Evolutionary conservation across 805 yeast species (phyloP).

Genomic region (Cephaloascus albidus): DNA sequence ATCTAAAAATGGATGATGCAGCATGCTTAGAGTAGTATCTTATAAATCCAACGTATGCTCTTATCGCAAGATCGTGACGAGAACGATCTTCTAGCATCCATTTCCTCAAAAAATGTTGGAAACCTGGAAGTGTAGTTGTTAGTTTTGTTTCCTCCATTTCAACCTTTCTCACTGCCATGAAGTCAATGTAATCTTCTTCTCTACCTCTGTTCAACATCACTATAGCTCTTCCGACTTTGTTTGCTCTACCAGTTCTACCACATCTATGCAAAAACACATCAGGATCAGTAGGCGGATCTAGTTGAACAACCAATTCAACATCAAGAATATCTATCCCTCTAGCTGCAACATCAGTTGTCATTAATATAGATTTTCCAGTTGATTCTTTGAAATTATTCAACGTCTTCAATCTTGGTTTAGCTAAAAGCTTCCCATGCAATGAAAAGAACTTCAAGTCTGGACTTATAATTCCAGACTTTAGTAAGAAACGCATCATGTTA

Average conservation of each 20-base stretch:
- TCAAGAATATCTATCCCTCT: constrained; percentile 94
- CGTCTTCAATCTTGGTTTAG: constrained; percentile 70
- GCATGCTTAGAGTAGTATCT: constrained; percentile 81
- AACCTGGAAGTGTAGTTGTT: constrained; percentile 11
- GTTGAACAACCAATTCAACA: constrained; percentile 86
- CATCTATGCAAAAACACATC: constrained; percentile 87
- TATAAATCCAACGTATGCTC: constrained; percentile 75
- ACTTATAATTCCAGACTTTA: constrained; percentile 13
- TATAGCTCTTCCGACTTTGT: constrained; percentile 70
- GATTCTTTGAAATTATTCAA: constrained; percentile 49
- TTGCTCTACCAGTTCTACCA: constrained; percentile 94
- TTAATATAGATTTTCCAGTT: constrained; percentile 45
- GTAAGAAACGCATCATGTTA: constrained; percentile 35
- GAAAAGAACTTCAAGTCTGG: constrained; percentile 45
- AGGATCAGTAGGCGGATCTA: constrained; percentile 93
- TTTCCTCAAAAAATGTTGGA: constrained; percentile 19
- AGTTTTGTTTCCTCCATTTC: constrained; percentile 29
- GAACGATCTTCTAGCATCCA: constrained; percentile 72
- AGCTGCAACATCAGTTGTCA: constrained; percentile 98
- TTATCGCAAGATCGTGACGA: constrained; percentile 72
- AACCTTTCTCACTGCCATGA: constrained; percentile 67
- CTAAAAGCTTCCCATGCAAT: constrained; percentile 84
- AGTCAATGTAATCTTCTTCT: constrained; percentile 75
- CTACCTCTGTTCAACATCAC: constrained; percentile 64
- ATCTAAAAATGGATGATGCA: constrained; percentile 80